phyloP scores from a whole-genome alignment of 768 basidiomycete genomes.

The Serendipita sp. region DNA sequence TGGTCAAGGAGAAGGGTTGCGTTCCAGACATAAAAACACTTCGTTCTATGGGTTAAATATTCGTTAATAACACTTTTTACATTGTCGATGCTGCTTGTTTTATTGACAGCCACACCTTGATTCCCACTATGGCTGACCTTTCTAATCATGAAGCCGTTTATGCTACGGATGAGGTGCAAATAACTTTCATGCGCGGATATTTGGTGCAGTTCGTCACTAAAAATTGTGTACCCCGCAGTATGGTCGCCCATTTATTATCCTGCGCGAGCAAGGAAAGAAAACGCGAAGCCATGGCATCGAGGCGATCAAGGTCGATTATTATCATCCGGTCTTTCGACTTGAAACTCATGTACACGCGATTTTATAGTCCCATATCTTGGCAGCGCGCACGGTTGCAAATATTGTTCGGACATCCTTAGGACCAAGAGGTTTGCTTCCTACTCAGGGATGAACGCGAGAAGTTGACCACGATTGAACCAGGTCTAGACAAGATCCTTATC shows the following conservation, averaged over 20 bases:
- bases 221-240: slow-evolving; percentile 33
- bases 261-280: slow-evolving; percentile 85
- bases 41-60: slow-evolving; percentile 10
- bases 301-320: slow-evolving; percentile 69
- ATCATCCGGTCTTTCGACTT: background rate
- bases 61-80: background rate
- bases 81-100: background rate
- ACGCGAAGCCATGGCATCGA: slow-evolving; percentile 82
- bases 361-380: slow-evolving; percentile 78
- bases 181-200: background rate
- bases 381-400: slow-evolving; percentile 83
- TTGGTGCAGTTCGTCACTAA: background rate
- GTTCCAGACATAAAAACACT: slow-evolving; percentile 59
- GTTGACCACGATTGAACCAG: slow-evolving; percentile 24
- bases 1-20: slow-evolving; percentile 53
- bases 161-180: slow-evolving; percentile 63
- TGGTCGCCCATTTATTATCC: slow-evolving; percentile 93
- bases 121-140: background rate
- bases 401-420: slow-evolving; percentile 92
- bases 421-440: slow-evolving; percentile 54
- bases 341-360: background rate
- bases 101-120: background rate
- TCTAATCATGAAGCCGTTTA: slow-evolving; percentile 52
- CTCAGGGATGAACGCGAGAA: background rate
- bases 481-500: slow-evolving; percentile 88